Percentiles rank a stretch among this genome's conserved stretches.
These are phyloP conservation scores for Cordyceps farinosa DNA, from an alignment of 2,329 filamentous ascomycete species.

Conservation along the genomic window DNA sequence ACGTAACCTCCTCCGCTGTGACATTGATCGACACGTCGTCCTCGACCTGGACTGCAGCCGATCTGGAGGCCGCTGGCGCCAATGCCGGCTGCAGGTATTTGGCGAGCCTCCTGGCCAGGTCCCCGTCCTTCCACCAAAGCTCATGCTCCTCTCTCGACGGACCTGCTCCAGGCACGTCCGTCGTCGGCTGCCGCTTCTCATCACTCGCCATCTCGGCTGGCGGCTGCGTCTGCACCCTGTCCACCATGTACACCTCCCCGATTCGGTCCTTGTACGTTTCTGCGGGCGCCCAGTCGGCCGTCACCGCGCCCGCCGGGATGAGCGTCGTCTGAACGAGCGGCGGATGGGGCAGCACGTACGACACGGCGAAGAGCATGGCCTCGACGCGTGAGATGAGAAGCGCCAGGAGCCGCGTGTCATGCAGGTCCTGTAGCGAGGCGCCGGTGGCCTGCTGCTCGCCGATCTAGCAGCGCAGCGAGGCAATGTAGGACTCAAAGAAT, in stretches of 20 bases:
- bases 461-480: slow-evolving; percentile 31
- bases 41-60: not conserved
- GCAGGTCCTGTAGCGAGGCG: slow-evolving; percentile 27
- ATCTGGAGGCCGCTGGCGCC: not conserved
- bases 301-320: slow-evolving; percentile 35
- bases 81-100: slow-evolving; percentile 33
- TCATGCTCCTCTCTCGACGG: slow-evolving; percentile 3
- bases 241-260: slow-evolving; percentile 28
- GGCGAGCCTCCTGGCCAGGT: slow-evolving; percentile 38
- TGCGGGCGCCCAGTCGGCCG: slow-evolving; percentile 25
- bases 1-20: slow-evolving; percentile 40
- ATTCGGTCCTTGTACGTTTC: slow-evolving; percentile 24
- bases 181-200: not conserved
- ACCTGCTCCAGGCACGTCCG: not conserved
- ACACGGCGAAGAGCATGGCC: slow-evolving; percentile 34
- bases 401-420: slow-evolving; percentile 33
- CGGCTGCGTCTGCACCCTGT: slow-evolving; percentile 21
- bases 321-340: slow-evolving; percentile 35
- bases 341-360: slow-evolving; percentile 22
- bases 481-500: slow-evolving; percentile 28
- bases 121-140: slow-evolving; percentile 42
- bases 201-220: slow-evolving; percentile 7
- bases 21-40: slow-evolving; percentile 33
- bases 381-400: slow-evolving; percentile 35
- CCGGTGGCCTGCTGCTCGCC: slow-evolving; percentile 27